Evolutionary conservation across 176 grass and related monocot species (phyloP), one percentile per base, ranked within the genome.

Genomic region (Typha latifolia): DNA sequence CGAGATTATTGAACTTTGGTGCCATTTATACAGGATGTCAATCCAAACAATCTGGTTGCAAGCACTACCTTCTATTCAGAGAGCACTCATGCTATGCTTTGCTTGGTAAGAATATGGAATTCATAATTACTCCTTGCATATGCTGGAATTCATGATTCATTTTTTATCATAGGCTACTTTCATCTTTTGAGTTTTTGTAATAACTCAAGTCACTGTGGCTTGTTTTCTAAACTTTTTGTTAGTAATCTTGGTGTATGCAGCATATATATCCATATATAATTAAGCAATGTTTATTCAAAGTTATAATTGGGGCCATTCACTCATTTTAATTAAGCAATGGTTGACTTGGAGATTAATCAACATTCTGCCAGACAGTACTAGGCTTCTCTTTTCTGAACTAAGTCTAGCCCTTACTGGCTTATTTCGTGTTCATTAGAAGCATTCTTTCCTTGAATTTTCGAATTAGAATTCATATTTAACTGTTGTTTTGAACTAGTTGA

Each of bases 31-130:
- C 78, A 99, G 94, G 94, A 99, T 72, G 73, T 69, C 55, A 99
- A 99, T 79, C 86, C 89, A 2, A 99, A 99, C 76, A 99, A 99
- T 84, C 37, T 99, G 81, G 89, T 93, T 65, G 83, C 83, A 1
- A 84, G 94, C 74, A 48, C 79, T 66, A 93, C 94, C 66, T 99
- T 99, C 68, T 93, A 82, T 82, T 99, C 94, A 14, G 94, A 99
- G 59, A 84, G 81, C 77, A 90, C 86, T 22, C 77, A 71, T 48
- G 70, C 86, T 4, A 79, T 92, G 81, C 85, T 93, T 82, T 92
- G 94, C 70, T 82, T 99, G 89, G 94, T 99, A 90, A 97, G 80
- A 50, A 48, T 53, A 63, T 52, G 71, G 15, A 20, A 12, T 78
- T 51, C 20, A n/a, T 15, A 43, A 43, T 43, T 43, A 43, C 37